These are phyloP conservation scores for Cordyceps cicadae DNA, from an alignment of 2,329 filamentous ascomycete species.

Conservation along the genomic window DNA sequence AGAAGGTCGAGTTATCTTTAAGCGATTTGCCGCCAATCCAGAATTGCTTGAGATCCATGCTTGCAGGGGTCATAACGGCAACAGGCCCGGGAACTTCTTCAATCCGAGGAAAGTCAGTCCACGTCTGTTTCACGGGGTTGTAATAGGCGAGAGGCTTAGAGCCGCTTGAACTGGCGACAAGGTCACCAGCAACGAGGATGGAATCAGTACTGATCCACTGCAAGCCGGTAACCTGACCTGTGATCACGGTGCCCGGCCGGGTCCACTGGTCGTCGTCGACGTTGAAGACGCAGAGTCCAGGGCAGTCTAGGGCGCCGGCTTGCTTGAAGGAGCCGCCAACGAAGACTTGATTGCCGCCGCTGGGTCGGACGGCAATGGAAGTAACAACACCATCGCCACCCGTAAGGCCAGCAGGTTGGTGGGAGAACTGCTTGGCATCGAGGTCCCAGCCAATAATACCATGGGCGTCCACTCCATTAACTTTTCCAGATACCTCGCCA, in stretches of 20 bases:
- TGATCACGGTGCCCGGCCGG: constrained; percentile 63
- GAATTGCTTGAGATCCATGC: constrained; percentile 59
- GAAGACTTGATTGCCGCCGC: constrained; percentile 60
- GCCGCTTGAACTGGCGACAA: constrained; percentile 57
- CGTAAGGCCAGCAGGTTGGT: constrained; percentile 66
- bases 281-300: constrained; percentile 73
- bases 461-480: constrained; percentile 53
- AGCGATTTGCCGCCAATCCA: constrained; percentile 70
- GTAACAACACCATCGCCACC: constrained; percentile 67
- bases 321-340: constrained; percentile 79
- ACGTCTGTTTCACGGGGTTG: constrained; percentile 57
- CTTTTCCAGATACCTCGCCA: constrained; percentile 65
- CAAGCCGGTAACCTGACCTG: constrained; percentile 62
- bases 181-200: constrained; percentile 69
- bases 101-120: constrained; percentile 55
- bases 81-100: constrained; percentile 70
- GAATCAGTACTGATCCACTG: constrained; percentile 66
- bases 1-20: constrained; percentile 59
- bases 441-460: constrained; percentile 80
- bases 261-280: constrained; percentile 67
- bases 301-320: constrained; percentile 76
- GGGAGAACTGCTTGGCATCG: constrained; percentile 50
- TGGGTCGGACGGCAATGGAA: constrained; percentile 64
- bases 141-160: constrained; percentile 63
- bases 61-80: constrained; percentile 66